phyloP scores from a whole-genome alignment of 2,329 filamentous ascomycete genomes.

The Aspergillus eucalypticola region DNA sequence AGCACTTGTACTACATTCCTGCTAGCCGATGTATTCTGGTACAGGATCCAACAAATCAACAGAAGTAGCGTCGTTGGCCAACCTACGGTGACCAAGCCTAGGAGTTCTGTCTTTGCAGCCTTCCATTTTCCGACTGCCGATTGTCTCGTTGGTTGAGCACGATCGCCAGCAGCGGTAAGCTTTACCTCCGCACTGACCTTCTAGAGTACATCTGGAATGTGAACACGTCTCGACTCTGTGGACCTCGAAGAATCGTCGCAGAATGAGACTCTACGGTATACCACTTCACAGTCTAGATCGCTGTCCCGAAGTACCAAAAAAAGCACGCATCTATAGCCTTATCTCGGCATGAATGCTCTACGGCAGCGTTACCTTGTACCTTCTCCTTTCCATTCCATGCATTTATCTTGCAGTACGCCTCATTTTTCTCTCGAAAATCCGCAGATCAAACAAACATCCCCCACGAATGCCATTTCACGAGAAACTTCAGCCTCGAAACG shows the following conservation, averaged over 20 bases:
- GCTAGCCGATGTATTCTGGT: neutral
- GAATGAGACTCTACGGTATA: neutral
- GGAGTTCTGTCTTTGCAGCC: neutral
- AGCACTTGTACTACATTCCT: neutral
- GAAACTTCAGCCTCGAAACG: neutral
- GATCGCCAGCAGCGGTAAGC: neutral
- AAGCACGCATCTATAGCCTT: neutral
- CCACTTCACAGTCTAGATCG: neutral
- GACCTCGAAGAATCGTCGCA: neutral
- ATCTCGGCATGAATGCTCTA: constrained; percentile 1
- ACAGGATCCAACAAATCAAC: neutral
- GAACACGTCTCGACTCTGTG: neutral
- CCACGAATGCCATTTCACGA: neutral
- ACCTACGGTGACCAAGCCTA: neutral
- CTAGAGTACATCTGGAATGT: neutral
- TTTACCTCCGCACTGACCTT: neutral
- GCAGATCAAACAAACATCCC: neutral
- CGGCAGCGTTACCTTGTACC: neutral
- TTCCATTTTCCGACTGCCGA: neutral
- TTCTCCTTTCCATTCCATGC: constrained; percentile 1
- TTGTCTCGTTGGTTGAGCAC: neutral
- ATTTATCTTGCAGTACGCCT: neutral
- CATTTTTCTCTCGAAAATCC: neutral
- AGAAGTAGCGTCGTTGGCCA: neutral
- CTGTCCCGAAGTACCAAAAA: neutral